Evolutionary conservation across 306 rosid species (phyloP).

Genomic region (Quercus bicolor): DNA sequence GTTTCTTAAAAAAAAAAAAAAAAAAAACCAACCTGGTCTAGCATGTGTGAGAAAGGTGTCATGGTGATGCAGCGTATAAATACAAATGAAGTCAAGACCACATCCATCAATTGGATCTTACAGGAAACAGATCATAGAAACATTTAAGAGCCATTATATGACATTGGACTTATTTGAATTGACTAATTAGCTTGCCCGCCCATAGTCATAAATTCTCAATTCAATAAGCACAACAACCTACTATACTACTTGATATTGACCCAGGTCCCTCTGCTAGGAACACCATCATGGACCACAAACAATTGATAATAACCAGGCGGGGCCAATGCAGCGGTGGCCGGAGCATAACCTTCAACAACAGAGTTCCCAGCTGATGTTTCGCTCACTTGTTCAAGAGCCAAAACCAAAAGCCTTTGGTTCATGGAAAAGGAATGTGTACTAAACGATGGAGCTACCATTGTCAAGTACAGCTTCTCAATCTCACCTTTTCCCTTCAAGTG

Average conservation of each 20-base stretch:
- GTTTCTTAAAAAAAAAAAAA: too few species aligned
- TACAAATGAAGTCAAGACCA: too few species aligned
- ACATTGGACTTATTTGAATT: too few species aligned
- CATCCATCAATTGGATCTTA: too few species aligned
- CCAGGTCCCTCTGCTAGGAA: conserved; percentile 33
- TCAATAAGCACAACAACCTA: neutral
- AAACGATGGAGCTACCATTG: conserved; percentile 39
- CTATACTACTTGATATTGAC: neutral
- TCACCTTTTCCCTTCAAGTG: neutral
- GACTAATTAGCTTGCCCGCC: too few species aligned
- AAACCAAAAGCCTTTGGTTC: conserved; percentile 36
- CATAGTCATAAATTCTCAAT: neutral
- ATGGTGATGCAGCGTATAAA: too few species aligned
- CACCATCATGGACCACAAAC: conserved; percentile 30
- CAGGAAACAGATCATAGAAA: too few species aligned
- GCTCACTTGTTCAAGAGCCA: conserved; percentile 1
- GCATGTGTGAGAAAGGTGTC: too few species aligned
- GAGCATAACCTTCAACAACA: conserved; percentile 16
- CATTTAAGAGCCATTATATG: too few species aligned
- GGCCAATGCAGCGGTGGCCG: conserved; percentile 22
- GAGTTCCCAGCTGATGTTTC: neutral
- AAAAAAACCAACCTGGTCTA: too few species aligned
- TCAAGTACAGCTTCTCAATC: neutral
- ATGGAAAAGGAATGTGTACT: conserved; percentile 36
- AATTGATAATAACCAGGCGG: conserved; percentile 32